Evolutionary conservation across 2,329 filamentous ascomycete species (phyloP).

Genomic region (Verticillium longisporum): DNA sequence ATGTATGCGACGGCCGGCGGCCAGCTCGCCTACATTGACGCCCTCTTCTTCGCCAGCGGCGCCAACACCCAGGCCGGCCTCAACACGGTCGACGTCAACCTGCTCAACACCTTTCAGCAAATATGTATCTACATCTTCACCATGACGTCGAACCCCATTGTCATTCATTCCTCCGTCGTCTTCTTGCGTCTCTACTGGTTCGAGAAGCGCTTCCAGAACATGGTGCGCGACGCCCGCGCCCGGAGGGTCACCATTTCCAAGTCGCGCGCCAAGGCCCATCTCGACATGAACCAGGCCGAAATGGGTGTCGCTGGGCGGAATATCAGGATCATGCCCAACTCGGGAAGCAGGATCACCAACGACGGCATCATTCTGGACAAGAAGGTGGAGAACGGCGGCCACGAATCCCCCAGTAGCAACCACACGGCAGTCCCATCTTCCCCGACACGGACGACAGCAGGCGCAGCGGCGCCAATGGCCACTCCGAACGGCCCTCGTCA

Average conservation of each 20-base stretch:
- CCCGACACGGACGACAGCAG: neutral
- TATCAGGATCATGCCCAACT: conserved; percentile 60
- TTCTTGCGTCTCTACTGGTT: conserved; percentile 97
- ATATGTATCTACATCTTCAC: conserved; percentile 64
- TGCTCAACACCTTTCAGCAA: conserved; percentile 65
- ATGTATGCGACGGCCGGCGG: conserved; percentile 56
- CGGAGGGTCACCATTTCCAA: conserved; percentile 58
- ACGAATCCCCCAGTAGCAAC: conserved; percentile 10
- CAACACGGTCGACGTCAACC: conserved; percentile 70
- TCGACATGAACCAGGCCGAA: conserved; percentile 44
- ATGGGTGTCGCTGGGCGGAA: conserved; percentile 57
- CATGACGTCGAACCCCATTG: conserved; percentile 75
- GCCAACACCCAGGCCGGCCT: conserved; percentile 87
- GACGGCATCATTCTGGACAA: conserved; percentile 48
- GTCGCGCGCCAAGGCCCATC: conserved; percentile 44
- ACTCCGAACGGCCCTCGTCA: neutral
- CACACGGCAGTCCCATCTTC: conserved; percentile 4
- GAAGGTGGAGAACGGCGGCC: conserved; percentile 22
- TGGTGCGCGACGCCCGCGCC: conserved; percentile 65
- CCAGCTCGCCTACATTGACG: conserved; percentile 71
- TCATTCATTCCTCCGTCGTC: conserved; percentile 79
- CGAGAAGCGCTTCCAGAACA: conserved; percentile 85
- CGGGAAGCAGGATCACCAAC: conserved; percentile 53
- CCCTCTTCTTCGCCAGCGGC: conserved; percentile 81
- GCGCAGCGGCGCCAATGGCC: neutral